Conservation (phyloP, 352 stramenopile species). For the Globisporangium paddicum region DNA sequence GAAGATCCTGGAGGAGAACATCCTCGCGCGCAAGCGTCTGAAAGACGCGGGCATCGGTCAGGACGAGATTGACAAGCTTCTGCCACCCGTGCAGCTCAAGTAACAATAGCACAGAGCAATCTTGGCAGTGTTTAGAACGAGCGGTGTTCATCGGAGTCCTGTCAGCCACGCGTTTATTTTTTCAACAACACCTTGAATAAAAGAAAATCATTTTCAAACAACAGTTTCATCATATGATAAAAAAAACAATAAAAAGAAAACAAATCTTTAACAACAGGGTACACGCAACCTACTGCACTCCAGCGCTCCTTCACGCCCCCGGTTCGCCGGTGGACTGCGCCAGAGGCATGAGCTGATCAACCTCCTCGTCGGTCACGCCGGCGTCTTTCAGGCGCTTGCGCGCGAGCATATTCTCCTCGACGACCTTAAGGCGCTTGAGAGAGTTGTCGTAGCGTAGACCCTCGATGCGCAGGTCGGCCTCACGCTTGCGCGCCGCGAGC, state of each 20-base stretch:
- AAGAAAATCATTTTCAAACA: no score
- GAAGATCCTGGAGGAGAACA: constrained; percentile 16
- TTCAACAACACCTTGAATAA: no score
- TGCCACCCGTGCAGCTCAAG: constrained; percentile 6
- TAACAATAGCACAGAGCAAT: neutral
- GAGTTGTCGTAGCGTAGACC: constrained; percentile 19
- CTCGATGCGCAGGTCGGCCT: constrained; percentile 16
- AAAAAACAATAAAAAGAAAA: no score
- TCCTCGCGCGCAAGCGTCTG: constrained; percentile 16
- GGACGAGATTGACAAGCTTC: constrained; percentile 13
- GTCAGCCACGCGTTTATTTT: no score
- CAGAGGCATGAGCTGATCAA: constrained; percentile 16
- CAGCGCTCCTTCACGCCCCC: no score
- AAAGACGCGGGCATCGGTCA: constrained; percentile 13
- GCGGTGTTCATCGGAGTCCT: no score
- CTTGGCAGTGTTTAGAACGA: no score
- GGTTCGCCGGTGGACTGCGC: neutral
- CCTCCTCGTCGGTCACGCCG: constrained; percentile 13
- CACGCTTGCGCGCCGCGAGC: constrained; percentile 14
- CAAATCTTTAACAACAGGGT: no score
- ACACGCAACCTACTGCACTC: neutral
- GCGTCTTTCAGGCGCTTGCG: constrained; percentile 44
- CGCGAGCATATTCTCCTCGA: constrained; percentile 26
- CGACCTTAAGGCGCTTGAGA: constrained; percentile 15
- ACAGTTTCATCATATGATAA: no score